Conservation (phyloP, 2,329 filamentous ascomycete species). For the Arthroderma uncinatum region DNA sequence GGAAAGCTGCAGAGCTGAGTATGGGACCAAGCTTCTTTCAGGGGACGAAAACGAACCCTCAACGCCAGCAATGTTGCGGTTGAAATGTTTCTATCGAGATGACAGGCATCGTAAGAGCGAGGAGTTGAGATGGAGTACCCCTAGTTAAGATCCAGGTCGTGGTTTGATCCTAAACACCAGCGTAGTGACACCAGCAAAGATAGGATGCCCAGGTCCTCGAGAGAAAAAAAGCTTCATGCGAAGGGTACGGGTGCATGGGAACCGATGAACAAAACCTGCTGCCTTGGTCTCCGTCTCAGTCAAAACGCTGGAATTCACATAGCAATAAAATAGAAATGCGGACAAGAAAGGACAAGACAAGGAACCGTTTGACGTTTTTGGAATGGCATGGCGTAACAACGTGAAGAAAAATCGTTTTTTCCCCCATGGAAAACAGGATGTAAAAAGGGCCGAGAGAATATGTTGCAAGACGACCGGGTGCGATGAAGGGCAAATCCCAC, state of each 20-base stretch:
- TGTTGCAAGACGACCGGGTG: slow-evolving; percentile 1
- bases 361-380: background rate
- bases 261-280: background rate
- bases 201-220: background rate
- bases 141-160: background rate
- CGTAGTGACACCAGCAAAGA: background rate
- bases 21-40: background rate
- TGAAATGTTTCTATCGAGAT: background rate
- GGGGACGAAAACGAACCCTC: background rate
- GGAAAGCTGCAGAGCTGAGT: background rate
- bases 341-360: background rate
- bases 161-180: background rate
- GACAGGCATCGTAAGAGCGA: background rate
- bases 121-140: background rate
- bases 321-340: background rate
- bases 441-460: background rate
- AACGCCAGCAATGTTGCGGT: background rate
- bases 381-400: background rate
- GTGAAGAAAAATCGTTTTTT: background rate
- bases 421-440: background rate
- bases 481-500: background rate
- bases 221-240: background rate
- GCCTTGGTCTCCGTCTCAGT: background rate
- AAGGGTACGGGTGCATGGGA: background rate
- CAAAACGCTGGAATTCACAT: background rate